Percentiles rank a stretch among this genome's conserved stretches.
These are phyloP conservation scores for Cryptococcus deneoformans DNA, from an alignment of 1,284 basidiomycete genomes.

Conservation along the genomic window DNA sequence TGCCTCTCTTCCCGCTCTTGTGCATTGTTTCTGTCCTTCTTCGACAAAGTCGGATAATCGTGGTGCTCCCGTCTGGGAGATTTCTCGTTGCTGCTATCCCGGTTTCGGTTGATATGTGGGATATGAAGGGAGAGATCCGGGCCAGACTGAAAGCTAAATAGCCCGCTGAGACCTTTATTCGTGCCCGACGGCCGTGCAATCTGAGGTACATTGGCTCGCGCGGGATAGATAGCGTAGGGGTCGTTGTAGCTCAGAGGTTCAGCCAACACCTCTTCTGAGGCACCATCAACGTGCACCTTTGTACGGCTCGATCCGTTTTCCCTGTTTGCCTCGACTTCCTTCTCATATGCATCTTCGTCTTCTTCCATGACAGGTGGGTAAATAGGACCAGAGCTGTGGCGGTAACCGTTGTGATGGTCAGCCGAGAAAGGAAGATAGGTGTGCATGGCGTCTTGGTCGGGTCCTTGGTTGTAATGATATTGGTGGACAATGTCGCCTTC, in stretches of 20 bases:
- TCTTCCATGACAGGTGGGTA: conserved; percentile 15
- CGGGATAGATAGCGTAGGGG: neutral
- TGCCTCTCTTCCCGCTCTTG: conserved; percentile 14
- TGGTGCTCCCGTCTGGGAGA: neutral
- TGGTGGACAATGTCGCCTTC: conserved; percentile 47
- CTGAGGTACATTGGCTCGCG: neutral
- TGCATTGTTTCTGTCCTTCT: conserved; percentile 9
- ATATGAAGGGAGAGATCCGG: conserved; percentile 17
- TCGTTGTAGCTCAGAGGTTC: neutral
- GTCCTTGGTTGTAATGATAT: conserved; percentile 38
- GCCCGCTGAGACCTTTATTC: conserved; percentile 6
- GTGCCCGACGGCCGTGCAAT: neutral
- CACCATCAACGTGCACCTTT: neutral
- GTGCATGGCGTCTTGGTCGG: conserved; percentile 28
- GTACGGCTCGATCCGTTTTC: neutral
- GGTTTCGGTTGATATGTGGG: conserved; percentile 3
- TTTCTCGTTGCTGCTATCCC: neutral
- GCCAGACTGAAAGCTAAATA: conserved; percentile 20
- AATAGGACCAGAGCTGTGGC: neutral
- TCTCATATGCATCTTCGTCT: conserved; percentile 7
- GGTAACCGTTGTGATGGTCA: neutral
- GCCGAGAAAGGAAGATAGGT: conserved; percentile 6
- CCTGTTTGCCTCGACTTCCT: neutral
- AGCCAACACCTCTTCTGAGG: neutral
- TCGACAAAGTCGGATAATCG: conserved; percentile 9